A percentile compares a stretch with the other conserved stretches of the same genome.
These are phyloP conservation scores for Oryza glumipatula DNA, from an alignment of 176 grass and related monocot species.

Conservation along the genomic window DNA sequence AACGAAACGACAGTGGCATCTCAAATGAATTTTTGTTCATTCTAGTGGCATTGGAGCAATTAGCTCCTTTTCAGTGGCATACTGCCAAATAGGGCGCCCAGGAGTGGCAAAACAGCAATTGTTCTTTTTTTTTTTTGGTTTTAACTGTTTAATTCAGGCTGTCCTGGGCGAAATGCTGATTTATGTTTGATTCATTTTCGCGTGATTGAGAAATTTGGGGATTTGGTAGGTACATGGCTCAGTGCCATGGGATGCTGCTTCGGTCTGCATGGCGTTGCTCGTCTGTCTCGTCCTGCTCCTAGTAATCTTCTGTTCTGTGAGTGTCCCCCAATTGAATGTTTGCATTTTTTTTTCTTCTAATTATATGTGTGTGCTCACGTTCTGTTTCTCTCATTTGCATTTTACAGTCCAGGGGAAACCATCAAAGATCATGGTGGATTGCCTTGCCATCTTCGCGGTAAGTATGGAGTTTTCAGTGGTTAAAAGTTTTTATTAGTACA, in stretches of 20 bases:
- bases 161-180: background rate
- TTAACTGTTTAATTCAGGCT: background rate
- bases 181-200: background rate
- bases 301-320: constrained; percentile 71
- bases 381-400: background rate
- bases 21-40: too few relatives aligned
- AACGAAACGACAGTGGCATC: too few relatives aligned
- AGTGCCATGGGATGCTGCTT: constrained; percentile 92
- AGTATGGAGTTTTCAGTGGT: constrained; percentile 33
- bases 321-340: constrained; percentile 19
- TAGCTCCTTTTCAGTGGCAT: too few relatives aligned
- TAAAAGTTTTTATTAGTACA: background rate
- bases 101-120: too few relatives aligned
- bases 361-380: background rate
- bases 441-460: constrained; percentile 91
- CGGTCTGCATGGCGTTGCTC: constrained; percentile 90
- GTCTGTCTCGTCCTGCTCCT: constrained; percentile 90
- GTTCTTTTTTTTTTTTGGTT: too few relatives aligned
- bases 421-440: constrained; percentile 80
- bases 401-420: constrained; percentile 89
- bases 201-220: constrained; percentile 32
- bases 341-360: constrained; percentile 1
- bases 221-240: constrained; percentile 70
- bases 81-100: too few relatives aligned
- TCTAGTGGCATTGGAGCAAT: too few relatives aligned